Base-by-base conservation (phyloP, 257 asterid genomes). In the Plectranthus barbatus region DNA sequence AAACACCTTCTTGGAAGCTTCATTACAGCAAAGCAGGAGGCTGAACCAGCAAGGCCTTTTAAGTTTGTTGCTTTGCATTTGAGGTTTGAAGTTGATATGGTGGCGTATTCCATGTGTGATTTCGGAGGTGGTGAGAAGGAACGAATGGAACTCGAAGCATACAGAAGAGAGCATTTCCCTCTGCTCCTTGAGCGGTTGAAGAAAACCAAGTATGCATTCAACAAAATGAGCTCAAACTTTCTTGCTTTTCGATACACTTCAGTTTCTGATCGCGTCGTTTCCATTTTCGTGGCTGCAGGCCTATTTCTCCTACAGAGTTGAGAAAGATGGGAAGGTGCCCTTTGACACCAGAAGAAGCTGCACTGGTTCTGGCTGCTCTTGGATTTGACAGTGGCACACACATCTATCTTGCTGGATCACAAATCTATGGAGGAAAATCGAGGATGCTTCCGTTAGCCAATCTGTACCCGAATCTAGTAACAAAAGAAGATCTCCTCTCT, bases 61-160 rank as follows among this genome's bases (percentile, higher is more conserved):
- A 83, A 74, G 77, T 93, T 84, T 77, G 83, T 93, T 47, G 97
- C 97, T 37, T 65, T 93, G 82, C 99, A 93, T 73, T 54, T 93
- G 81, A 84, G 99, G 47, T 93, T 93, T 51, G 99, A 93, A 80
- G 73, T 90, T 26, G 99, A 93, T 75, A 93, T 93, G 99, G 92
- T 93, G 74, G 97, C 99, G 17, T 93, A 93, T 73, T 93, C 96
- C 7, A 77, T 85, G 89, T 90, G 99, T 66, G 82, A 82, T 55
- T 93, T 93, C 58, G 99, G 97, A 56, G 96, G 96, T 19, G 97
- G 96, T 29, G 84, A 82, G 63, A 71, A 64, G 9, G 99, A 93
- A 75, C 81, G 62, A 47, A 60, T 66, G 66, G 85, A 85, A 47
- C 94, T 93, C 31, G 83, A 81, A 68, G 74, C 87, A 40, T 89